Percentiles rank a stretch among this genome's conserved stretches.
phyloP scores from a whole-genome alignment of 2,329 filamentous ascomycete genomes.

The Rutstroemia sp. region DNA sequence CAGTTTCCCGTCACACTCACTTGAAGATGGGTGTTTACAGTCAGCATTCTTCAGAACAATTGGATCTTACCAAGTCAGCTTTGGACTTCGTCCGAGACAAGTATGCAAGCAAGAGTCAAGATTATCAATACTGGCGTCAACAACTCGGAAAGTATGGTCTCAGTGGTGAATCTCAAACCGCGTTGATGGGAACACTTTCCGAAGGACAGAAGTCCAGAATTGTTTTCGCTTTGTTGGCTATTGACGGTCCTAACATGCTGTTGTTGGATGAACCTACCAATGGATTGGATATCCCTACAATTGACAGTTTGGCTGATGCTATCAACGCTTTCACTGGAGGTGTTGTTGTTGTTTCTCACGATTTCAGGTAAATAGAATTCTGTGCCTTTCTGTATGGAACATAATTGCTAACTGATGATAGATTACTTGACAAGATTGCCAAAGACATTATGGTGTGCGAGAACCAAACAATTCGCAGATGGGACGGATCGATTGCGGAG shows the following conservation, averaged over 20 bases:
- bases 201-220: conserved; percentile 98
- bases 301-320: conserved; percentile 93
- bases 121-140: conserved; percentile 99
- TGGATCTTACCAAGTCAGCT: conserved; percentile 94
- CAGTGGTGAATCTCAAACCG: conserved; percentile 87
- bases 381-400: neutral
- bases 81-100: conserved; percentile 97
- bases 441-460: conserved; percentile 99
- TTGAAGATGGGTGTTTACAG: conserved; percentile 98
- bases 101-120: conserved; percentile 81
- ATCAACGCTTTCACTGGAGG: conserved; percentile 92
- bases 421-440: conserved; percentile 98
- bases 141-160: conserved; percentile 94
- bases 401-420: conserved; percentile 30
- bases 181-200: conserved; percentile 94
- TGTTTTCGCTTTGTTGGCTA: conserved; percentile 91
- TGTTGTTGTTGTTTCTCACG: conserved; percentile 97
- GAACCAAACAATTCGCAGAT: conserved; percentile 85
- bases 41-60: conserved; percentile 96
- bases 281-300: conserved; percentile 97
- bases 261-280: conserved; percentile 98
- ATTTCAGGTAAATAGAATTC: conserved; percentile 73
- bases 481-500: conserved; percentile 82
- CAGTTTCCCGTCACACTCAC: conserved; percentile 88
- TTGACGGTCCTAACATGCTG: conserved; percentile 96